These are phyloP conservation scores for Ceriops zippeliana DNA, from an alignment of 345 rosid genomes.

Conservation along the genomic window DNA sequence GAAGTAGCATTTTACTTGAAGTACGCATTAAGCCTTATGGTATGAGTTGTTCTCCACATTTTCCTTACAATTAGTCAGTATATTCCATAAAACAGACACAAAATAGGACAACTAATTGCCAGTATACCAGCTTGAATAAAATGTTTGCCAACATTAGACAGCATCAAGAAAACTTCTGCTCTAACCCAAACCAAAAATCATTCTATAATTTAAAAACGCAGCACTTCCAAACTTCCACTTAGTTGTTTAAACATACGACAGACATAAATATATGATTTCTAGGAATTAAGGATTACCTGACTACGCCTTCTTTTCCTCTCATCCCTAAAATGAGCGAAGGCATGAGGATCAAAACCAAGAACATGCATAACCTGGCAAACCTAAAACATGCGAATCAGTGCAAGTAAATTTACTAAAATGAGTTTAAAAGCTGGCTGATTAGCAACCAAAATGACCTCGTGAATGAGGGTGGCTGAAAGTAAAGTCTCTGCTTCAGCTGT, in stretches of 20 bases:
- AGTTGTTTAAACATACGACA: too few species aligned
- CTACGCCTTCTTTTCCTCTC: constrained; percentile 94
- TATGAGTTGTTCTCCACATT: too few species aligned
- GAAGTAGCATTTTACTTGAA: neutral
- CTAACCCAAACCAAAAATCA: too few species aligned
- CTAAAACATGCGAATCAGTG: constrained; percentile 8
- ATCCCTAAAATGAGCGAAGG: constrained; percentile 96
- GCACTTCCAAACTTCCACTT: too few species aligned
- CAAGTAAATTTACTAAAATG: neutral
- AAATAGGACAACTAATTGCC: too few species aligned
- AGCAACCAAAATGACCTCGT: constrained; percentile 53
- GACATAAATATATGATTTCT: neutral
- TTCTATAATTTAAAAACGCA: too few species aligned
- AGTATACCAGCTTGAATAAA: too few species aligned
- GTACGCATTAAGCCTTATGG: too few species aligned
- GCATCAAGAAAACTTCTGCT: too few species aligned
- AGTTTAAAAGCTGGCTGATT: constrained; percentile 7
- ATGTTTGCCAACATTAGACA: too few species aligned
- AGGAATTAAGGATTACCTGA: constrained; percentile 43
- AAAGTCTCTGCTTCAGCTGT: constrained; percentile 95
- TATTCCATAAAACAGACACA: too few species aligned
- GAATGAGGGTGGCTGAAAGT: constrained; percentile 96
- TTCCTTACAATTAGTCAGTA: too few species aligned
- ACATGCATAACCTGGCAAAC: constrained; percentile 89
- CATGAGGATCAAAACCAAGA: constrained; percentile 99